A percentile compares a stretch with the other conserved stretches of the same genome.
Conservation (phyloP, 768 basidiomycete genomes). For the Serpula lacrymans region DNA sequence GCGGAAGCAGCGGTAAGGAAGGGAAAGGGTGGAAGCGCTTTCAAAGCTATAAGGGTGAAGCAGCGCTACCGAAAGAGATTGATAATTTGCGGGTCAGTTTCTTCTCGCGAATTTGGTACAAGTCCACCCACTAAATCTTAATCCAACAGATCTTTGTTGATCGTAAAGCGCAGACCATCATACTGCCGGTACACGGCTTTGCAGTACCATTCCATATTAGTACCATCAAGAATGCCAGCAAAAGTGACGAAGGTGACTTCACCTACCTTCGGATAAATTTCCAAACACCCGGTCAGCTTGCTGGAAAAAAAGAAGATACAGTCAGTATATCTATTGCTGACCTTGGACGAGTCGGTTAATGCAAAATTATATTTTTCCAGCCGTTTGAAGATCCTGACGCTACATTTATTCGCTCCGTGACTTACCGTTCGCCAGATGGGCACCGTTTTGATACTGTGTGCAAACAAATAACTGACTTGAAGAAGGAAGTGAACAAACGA, state of each 20-base stretch:
- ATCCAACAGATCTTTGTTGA: conserved; percentile 79
- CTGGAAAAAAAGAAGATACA: conserved; percentile 98
- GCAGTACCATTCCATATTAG: conserved; percentile 98
- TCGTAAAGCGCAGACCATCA: conserved; percentile 83
- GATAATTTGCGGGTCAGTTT: conserved; percentile 71
- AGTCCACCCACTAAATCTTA: conserved; percentile 8
- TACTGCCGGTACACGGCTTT: conserved; percentile 91
- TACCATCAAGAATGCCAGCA: conserved; percentile 96
- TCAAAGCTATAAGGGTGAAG: conserved; percentile 96
- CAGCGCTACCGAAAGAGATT: conserved; percentile 79
- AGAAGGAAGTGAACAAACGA: conserved; percentile 95
- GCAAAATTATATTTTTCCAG: no score
- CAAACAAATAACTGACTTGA: conserved; percentile 91
- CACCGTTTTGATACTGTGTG: conserved; percentile 86
- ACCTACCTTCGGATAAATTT: conserved; percentile 97
- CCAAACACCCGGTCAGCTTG: conserved; percentile 95
- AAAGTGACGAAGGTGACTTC: conserved; percentile 94
- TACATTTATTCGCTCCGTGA: conserved; percentile 93
- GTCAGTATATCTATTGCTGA: conserved; percentile 36
- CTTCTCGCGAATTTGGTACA: background rate
- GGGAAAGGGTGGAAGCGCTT: conserved; percentile 95
- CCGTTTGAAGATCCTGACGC: conserved; percentile 97
- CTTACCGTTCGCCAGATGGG: conserved; percentile 87
- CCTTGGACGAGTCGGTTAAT: no score
- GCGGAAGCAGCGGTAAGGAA: conserved; percentile 71